Evolutionary conservation across 2,329 filamentous ascomycete species (phyloP), one percentile per base, ranked within the genome.

Genomic region (Aureobasidium mangrovei): DNA sequence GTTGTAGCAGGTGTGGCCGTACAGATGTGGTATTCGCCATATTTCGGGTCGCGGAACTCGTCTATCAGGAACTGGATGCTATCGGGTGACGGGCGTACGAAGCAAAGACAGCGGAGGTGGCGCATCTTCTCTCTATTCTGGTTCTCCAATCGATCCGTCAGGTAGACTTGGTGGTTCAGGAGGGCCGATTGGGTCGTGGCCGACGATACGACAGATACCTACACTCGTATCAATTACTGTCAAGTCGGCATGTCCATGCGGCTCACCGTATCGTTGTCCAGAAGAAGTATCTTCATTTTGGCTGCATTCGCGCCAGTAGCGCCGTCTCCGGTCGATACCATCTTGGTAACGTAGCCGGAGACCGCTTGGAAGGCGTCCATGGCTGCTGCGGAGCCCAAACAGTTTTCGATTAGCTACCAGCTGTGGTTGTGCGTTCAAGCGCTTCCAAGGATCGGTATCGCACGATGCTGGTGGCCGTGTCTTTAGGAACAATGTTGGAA

Each of bases 271-370:
- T 97, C 93, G 72, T 82, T 85, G 71, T 98, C 93, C 63, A 98
- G 77, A 59, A 98, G 76, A 55, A 98, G 76, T 58, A 97, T 93
- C 82, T 98, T 98, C 93, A 98, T 98, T 77, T 96, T 97, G 40
- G 88, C 81, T 26, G 88, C 84, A 48, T 84, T 78, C 42, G 82
- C 79, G 57, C 81, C 80, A 41, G 77, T 72, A 54, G 54, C 56
- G 44, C 60, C 59, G 72, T 95, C 90, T 65, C 88, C 88, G 60
- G 82, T 82, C 61, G 88, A 86, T 70, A 97, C 84, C 83, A 98
- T 95, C 80, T 91, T 95, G 70, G 85, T 86, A 77, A 98, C 86
- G 77, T 98, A 98, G 73, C 89, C 87, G 64, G 91, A 86, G 67
- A 96, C 85, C 62, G 91, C 88, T 69, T 94, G 86, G 59, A 94